Conservation (phyloP, 2,329 filamentous ascomycete genomes). For the Nemania bipapillata region DNA sequence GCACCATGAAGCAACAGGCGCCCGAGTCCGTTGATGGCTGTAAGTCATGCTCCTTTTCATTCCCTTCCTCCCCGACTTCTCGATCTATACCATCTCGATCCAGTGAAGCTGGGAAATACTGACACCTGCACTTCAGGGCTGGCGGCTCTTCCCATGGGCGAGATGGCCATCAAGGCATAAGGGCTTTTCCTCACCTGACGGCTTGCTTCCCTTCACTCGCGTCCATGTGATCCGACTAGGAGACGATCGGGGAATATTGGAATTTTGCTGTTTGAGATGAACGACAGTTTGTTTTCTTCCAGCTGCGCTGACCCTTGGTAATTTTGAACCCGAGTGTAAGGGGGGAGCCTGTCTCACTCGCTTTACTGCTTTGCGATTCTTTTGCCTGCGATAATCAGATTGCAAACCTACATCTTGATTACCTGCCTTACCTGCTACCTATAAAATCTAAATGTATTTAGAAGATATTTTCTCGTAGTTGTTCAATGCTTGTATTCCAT, state of each 20-base stretch:
- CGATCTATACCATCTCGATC: neutral
- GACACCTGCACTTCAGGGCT: conserved; percentile 42
- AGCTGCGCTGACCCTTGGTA: neutral
- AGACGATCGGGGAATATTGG: neutral
- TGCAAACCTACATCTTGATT: conserved; percentile 15
- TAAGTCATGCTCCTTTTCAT: conserved; percentile 47
- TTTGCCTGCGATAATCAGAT: conserved; percentile 10
- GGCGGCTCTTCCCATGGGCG: conserved; percentile 48
- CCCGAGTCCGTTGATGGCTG: conserved; percentile 62
- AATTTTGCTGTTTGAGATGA: neutral
- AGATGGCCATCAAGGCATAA: conserved; percentile 50
- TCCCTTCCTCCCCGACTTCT: neutral
- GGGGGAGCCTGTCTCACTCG: neutral
- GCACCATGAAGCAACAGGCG: conserved; percentile 59
- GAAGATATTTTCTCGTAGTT: conserved; percentile 4
- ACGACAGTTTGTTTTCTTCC: neutral
- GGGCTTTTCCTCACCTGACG: neutral
- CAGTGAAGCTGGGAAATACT: conserved; percentile 2
- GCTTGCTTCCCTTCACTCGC: conserved; percentile 14
- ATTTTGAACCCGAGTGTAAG: neutral
- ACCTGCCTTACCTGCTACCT: neutral
- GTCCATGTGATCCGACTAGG: neutral
- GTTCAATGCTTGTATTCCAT: neutral
- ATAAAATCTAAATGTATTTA: conserved; percentile 24
- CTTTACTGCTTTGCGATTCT: conserved; percentile 16